These are phyloP conservation scores for Colletotrichum somersetense DNA, from an alignment of 2,329 filamentous ascomycete species.

Conservation along the genomic window DNA sequence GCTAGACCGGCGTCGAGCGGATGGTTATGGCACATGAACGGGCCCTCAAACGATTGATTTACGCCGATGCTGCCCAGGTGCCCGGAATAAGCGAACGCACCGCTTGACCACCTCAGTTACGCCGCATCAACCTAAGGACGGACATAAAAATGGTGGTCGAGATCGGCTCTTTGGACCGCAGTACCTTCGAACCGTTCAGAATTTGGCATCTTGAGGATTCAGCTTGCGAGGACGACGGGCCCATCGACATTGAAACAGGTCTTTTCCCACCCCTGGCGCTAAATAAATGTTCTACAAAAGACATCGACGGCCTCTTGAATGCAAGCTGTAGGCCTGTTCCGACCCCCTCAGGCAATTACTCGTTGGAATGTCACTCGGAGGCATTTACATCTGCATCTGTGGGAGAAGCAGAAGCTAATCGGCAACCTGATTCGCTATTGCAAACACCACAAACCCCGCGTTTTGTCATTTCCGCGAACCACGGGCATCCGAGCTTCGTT, in stretches of 20 bases:
- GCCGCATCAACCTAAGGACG: neutral
- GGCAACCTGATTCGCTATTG: neutral
- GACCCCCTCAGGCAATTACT: neutral
- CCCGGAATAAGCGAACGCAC: neutral
- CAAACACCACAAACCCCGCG: neutral
- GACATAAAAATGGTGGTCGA: slow-evolving; percentile 34
- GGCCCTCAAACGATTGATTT: neutral
- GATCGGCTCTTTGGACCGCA: slow-evolving; percentile 33
- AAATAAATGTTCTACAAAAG: slow-evolving; percentile 18
- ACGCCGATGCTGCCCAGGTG: slow-evolving; percentile 5
- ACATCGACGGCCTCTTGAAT: neutral
- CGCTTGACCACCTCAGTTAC: neutral
- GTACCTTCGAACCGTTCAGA: slow-evolving; percentile 30
- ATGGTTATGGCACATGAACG: slow-evolving; percentile 28
- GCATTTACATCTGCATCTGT: neutral
- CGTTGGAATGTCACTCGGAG: slow-evolving; percentile 1
- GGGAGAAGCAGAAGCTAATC: neutral
- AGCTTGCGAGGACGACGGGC: slow-evolving; percentile 5
- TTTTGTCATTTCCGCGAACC: neutral
- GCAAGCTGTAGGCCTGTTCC: neutral
- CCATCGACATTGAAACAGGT: slow-evolving; percentile 13
- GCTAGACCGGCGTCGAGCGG: slow-evolving; percentile 12
- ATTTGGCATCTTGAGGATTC: slow-evolving; percentile 21
- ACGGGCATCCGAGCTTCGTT: slow-evolving; percentile 18
- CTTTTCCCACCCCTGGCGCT: slow-evolving; percentile 18